Evolutionary conservation across 1,284 basidiomycete species (phyloP), one percentile per base, ranked within the genome.

Genomic region (Agroathelia rolfsii): DNA sequence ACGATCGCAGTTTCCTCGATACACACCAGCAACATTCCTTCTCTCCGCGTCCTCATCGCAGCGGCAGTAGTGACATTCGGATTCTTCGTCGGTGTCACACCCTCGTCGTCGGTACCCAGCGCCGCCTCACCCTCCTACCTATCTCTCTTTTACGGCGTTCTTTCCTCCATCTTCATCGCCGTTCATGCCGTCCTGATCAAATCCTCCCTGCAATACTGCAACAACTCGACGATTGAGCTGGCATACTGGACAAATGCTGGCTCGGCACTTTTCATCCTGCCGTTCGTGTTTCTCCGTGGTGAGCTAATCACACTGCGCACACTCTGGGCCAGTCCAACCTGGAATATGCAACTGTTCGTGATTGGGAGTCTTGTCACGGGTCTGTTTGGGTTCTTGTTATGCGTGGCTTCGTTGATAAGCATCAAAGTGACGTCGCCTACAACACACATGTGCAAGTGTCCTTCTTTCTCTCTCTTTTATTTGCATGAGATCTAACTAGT

Each of bases 381-480:
- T 23, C 59, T 69, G 11, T 60, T 92, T 38, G 88, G 87, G 6
- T 92, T 92, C 65, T 59, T 88, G 45, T 89, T 92, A 74, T 84
- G 81, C 58, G 74, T 92, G 38, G 87, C 88, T n/a, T 84, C 83
- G 41, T 58, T 87, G 36, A 67, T 92, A 28, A 86, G 82, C 17
- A 90, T 92, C 64, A 88, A 92, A 55, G 79, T 92, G 39, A 92
- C 88, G 3, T 90, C 86, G 2, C 87, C 87, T 10, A 86, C 90
- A 51, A 89, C 87, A 2, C 87, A 92, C 54, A 92, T 92, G 88
- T n/a, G n/a, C n/a, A n/a, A n/a, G 65, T 90, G 19, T 87, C 84
- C 6, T 86, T 84, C 9, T 85, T 86, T 27, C 81, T 85, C 16
- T 78, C 77, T 25, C 0, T 80, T 77, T 10, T 84, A 84, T 2